A percentile compares a stretch with the other conserved stretches of the same genome.
phyloP scores from a whole-genome alignment of 495 filamentous ascomycete genomes.

The Hyaloscypha finlandica region DNA sequence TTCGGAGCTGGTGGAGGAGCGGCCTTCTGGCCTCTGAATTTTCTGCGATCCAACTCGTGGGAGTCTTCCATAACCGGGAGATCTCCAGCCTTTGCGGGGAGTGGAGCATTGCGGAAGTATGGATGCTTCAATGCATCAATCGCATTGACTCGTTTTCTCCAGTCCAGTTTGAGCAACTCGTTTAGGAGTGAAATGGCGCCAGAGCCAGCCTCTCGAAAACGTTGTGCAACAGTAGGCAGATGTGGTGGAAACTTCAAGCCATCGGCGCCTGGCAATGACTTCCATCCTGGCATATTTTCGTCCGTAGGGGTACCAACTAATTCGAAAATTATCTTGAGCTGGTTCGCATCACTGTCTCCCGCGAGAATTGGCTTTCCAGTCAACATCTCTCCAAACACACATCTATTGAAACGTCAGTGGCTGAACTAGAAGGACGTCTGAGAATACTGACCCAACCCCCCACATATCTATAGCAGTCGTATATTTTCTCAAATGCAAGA shows the following conservation, averaged over 20 bases:
- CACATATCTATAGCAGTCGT: constrained; percentile 97
- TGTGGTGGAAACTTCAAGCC: constrained; percentile 64
- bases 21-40: constrained; percentile 77
- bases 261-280: constrained; percentile 76
- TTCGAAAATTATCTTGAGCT: constrained; percentile 87
- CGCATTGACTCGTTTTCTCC: constrained; percentile 84
- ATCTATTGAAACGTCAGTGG: constrained; percentile 53
- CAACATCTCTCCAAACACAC: constrained; percentile 98
- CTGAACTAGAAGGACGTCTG: background rate
- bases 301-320: constrained; percentile 92
- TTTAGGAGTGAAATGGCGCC: constrained; percentile 76
- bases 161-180: constrained; percentile 86
- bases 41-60: constrained; percentile 91
- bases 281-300: constrained; percentile 93
- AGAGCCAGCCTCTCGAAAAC: constrained; percentile 66
- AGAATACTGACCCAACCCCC: constrained; percentile 79
- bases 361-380: constrained; percentile 89
- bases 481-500: constrained; percentile 83
- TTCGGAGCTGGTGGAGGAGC: constrained; percentile 86
- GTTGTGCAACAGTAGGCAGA: constrained; percentile 64
- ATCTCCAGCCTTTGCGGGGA: constrained; percentile 79
- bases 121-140: constrained; percentile 92
- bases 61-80: constrained; percentile 89
- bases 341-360: constrained; percentile 84
- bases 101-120: constrained; percentile 79